Evolutionary conservation across 192 early-diverging fungal genomes (phyloP).

Genomic region (Rhizophagus clarus): DNA sequence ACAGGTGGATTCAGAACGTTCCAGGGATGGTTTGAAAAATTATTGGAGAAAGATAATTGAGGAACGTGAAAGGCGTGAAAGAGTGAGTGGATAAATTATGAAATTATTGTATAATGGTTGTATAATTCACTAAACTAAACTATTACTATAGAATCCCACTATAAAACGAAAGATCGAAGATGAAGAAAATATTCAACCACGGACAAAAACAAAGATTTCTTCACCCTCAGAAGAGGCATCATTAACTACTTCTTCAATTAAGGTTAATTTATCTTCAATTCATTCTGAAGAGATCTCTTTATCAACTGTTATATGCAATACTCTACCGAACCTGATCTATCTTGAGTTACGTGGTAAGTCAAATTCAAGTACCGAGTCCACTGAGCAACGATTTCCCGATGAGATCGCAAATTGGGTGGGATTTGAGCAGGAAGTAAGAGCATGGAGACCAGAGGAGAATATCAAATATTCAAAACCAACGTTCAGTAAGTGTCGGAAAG

Average conservation of each 20-base stretch:
- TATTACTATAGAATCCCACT: not conserved
- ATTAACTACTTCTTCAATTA: too few relatives aligned
- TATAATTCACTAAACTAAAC: not conserved
- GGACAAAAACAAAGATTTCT: not conserved
- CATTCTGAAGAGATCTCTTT: conserved; percentile 5
- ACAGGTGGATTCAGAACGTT: not conserved
- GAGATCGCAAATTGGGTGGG: not conserved
- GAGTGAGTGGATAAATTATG: not conserved
- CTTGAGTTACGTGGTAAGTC: not conserved
- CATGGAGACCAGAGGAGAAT: not conserved
- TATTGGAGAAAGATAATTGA: not conserved
- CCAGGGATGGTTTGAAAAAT: not conserved
- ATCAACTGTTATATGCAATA: not conserved
- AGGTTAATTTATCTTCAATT: not conserved
- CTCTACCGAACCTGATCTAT: not conserved
- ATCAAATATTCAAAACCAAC: not conserved
- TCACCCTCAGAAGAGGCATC: too few relatives aligned
- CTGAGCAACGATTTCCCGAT: not conserved
- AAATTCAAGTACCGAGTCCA: not conserved
- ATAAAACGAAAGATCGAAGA: not conserved
- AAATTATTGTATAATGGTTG: not conserved
- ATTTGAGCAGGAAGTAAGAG: not conserved
- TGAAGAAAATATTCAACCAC: not conserved
- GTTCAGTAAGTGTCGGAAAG: not conserved
- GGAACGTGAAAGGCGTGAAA: not conserved